Percentiles rank a stretch among this genome's conserved stretches.
Conservation (phyloP, 371 early-diverging fungal species). For the Nematocida ausubeli region DNA sequence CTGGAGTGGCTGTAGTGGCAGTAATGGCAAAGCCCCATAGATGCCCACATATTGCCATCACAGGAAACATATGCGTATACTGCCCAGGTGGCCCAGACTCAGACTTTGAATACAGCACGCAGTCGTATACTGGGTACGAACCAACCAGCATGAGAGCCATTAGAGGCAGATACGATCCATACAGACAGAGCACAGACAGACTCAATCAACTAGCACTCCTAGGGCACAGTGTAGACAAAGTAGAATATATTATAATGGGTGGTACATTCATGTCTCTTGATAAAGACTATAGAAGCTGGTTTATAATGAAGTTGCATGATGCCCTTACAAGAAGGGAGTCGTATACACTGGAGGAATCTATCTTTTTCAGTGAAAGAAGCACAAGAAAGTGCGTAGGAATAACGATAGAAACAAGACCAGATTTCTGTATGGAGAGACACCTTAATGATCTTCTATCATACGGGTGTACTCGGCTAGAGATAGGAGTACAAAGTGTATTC, state of each 20-base stretch:
- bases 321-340: constrained; percentile 83
- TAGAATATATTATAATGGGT: constrained; percentile 98
- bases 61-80: constrained; percentile 97
- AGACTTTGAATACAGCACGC: constrained; percentile 99
- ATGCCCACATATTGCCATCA: constrained; percentile 99
- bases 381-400: constrained; percentile 96
- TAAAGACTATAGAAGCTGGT: constrained; percentile 90
- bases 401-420: constrained; percentile 98
- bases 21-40: constrained; percentile 99
- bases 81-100: constrained; percentile 99
- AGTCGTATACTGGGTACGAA: constrained; percentile 99
- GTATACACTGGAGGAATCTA: constrained; percentile 85
- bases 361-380: constrained; percentile 82
- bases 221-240: constrained; percentile 95
- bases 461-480: constrained; percentile 97
- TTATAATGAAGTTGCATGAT: constrained; percentile 92
- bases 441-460: constrained; percentile 92
- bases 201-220: constrained; percentile 86
- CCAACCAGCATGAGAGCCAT: constrained; percentile 99
- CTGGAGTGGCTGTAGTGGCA: constrained; percentile 96
- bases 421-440: constrained; percentile 94
- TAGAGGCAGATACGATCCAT: constrained; percentile 93
- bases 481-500: constrained; percentile 98
- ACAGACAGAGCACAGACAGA: constrained; percentile 88
- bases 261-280: constrained; percentile 97